These are phyloP conservation scores for Cordia subcordata DNA, from an alignment of 257 asterid genomes.

Conservation along the genomic window DNA sequence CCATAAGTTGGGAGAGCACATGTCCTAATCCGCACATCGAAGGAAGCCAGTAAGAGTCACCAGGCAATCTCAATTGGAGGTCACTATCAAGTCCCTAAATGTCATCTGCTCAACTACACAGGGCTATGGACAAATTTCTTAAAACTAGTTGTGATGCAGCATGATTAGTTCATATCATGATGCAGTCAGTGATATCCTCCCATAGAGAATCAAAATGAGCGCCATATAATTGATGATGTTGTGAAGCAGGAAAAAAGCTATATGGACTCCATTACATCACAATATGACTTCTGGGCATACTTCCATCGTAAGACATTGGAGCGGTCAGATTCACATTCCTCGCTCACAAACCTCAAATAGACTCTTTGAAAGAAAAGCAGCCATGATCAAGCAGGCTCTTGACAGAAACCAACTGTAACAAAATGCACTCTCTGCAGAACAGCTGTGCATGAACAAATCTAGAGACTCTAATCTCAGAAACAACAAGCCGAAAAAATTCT, in stretches of 20 bases:
- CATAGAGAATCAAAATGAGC: too few relatives aligned
- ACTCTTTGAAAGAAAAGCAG: background rate
- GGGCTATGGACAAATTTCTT: too few relatives aligned
- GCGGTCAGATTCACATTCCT: background rate
- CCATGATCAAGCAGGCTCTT: background rate
- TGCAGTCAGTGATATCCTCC: too few relatives aligned
- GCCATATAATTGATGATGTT: too few relatives aligned
- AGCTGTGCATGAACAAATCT: background rate
- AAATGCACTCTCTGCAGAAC: background rate
- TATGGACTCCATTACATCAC: background rate
- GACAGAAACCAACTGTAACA: background rate
- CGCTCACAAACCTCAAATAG: background rate
- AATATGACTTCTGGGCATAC: too few relatives aligned
- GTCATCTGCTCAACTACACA: too few relatives aligned
- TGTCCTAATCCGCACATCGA: too few relatives aligned
- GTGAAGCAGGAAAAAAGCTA: background rate
- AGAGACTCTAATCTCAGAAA: conserved; percentile 1
- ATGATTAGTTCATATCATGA: too few relatives aligned
- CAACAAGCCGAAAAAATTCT: background rate
- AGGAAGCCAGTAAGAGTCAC: too few relatives aligned
- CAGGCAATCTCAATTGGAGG: background rate
- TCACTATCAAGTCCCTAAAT: background rate
- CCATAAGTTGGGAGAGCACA: too few relatives aligned
- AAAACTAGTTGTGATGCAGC: too few relatives aligned
- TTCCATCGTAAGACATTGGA: too few relatives aligned